Conservation (phyloP, 1,284 basidiomycete species). For the Microbotryum violaceum region DNA sequence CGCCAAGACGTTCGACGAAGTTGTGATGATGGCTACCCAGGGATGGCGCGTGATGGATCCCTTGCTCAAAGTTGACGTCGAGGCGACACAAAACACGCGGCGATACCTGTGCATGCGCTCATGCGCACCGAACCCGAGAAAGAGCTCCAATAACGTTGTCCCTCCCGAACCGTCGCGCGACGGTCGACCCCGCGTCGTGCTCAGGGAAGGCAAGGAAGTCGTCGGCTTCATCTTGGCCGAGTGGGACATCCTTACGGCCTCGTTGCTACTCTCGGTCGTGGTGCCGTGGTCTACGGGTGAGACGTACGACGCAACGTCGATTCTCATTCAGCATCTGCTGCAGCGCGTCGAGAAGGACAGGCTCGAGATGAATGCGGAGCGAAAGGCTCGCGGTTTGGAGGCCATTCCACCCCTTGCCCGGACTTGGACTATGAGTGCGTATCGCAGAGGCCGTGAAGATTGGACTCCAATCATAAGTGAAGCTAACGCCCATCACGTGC, state of each 20-base stretch:
- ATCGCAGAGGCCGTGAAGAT: too few species aligned
- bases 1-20: constrained; percentile 11
- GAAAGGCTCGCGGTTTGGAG: background rate
- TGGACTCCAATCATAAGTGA: accelerated
- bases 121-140: constrained; percentile 24
- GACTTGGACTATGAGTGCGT: constrained; percentile 27
- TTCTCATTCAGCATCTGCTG: constrained; percentile 16
- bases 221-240: constrained; percentile 25
- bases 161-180: background rate
- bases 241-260: constrained; percentile 9
- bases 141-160: background rate
- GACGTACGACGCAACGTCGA: constrained; percentile 19
- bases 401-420: constrained; percentile 4
- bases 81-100: constrained; percentile 1
- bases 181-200: constrained; percentile 1
- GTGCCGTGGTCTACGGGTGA: constrained; percentile 25
- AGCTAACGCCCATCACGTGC: background rate
- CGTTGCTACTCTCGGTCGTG: constrained; percentile 16
- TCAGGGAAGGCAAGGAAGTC: constrained; percentile 16
- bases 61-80: constrained; percentile 4
- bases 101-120: constrained; percentile 21
- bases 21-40: background rate
- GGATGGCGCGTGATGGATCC: constrained; percentile 17
- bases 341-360: constrained; percentile 14
- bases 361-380: constrained; percentile 3